Evolutionary conservation across 176 grass and related monocot species (phyloP), one percentile per base, ranked within the genome.

Genomic region (Cenchrus purpureus): DNA sequence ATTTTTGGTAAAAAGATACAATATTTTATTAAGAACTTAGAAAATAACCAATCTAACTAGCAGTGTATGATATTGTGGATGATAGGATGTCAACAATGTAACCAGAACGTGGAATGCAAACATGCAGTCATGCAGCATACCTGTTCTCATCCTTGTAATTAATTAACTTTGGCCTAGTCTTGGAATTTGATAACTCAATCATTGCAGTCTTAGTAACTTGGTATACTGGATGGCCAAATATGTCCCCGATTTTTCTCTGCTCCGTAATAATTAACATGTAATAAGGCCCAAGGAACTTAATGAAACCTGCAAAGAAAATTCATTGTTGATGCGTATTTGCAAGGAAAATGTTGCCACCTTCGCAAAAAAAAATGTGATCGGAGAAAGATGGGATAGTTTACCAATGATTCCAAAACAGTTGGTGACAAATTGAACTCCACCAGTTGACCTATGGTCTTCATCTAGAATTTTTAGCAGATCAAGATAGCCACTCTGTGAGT

Each of bases 181-280:
- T 84, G 22, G 81, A 87, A 87, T 87, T 91, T 50, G 89, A 83
- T 76, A 91, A 46, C 46, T 91, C 86, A 76, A 96, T 84, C 84
- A 88, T 94, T 77, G 77, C 91, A 78, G 83, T 94, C 86, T 89
- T 99, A 42, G 94, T 86, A 72, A 90, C 84, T 83, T 93, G 85
- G 91, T 94, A 99, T 72, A 99, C 84, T 3, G 88, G 78, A 86
- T 99, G 91, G 20, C 90, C 94, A 86, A 88, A 99, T 81, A 99
- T 86, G 59, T 83, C 71, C 61, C 97, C 97, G 61, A 94, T 91
- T 82, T 96, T 87, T 76, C 85, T 90, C 78, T 92, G 91, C 74
- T 92, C 90, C 19, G 94, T 99, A 83, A 99, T 96, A 72, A 99
- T 80, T 88, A 99, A 83, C 94, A 99, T 99, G 82, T 99, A 99